These are phyloP conservation scores for Marchantia paleacea DNA, from an alignment of 225 moss, liverwort and hornwort genomes.

Conservation along the genomic window DNA sequence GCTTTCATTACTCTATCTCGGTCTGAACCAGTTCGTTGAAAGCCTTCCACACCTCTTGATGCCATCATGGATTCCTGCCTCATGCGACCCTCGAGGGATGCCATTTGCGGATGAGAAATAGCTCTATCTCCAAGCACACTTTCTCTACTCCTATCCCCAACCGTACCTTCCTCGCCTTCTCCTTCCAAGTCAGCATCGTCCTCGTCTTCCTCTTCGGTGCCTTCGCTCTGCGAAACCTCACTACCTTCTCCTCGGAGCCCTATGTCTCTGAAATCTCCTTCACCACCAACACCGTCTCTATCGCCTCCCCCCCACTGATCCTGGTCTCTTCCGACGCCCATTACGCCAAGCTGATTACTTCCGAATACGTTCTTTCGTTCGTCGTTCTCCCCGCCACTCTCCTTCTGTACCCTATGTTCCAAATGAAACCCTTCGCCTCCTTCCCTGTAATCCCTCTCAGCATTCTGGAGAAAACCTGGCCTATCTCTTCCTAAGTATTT, in stretches of 20 bases:
- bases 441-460: constrained; percentile 63
- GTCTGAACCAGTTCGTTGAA: constrained; percentile 53
- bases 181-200: constrained; percentile 51
- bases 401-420: constrained; percentile 59
- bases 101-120: constrained; percentile 47
- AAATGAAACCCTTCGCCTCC: constrained; percentile 51
- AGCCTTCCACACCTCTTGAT: constrained; percentile 49
- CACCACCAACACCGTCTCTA: constrained; percentile 39
- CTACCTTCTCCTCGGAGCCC: constrained; percentile 52
- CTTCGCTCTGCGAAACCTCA: constrained; percentile 79
- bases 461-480: constrained; percentile 39
- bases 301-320: constrained; percentile 68
- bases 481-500: constrained; percentile 41
- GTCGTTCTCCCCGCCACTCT: constrained; percentile 51
- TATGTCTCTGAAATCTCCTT: constrained; percentile 58
- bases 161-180: constrained; percentile 37
- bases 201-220: constrained; percentile 68
- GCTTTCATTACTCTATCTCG: constrained; percentile 69
- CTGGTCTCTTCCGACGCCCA: constrained; percentile 47
- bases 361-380: constrained; percentile 48
- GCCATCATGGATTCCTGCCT: constrained; percentile 48
- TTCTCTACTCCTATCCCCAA: constrained; percentile 44
- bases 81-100: constrained; percentile 45
- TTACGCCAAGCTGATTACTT: constrained; percentile 34
- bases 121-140: constrained; percentile 38